phyloP scores from a whole-genome alignment of 192 early-diverging fungal genomes.

The Coemansia sp. region DNA sequence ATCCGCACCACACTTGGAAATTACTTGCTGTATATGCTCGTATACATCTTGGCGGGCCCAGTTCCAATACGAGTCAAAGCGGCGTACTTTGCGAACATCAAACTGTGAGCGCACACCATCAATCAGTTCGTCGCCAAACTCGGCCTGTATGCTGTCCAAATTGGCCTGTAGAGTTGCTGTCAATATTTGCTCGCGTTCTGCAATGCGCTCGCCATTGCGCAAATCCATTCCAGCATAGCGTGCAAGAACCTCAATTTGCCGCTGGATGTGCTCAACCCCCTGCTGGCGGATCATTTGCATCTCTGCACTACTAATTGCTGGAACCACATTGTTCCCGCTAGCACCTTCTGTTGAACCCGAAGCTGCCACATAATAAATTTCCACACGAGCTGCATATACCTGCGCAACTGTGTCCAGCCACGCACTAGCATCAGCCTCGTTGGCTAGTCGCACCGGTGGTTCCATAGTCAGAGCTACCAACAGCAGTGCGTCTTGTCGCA shows the following conservation, averaged over 20 bases:
- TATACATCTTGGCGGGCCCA: constrained; percentile 66
- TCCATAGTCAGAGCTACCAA: constrained; percentile 81
- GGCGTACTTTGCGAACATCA: constrained; percentile 76
- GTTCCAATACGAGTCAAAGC: constrained; percentile 96
- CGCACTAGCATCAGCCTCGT: constrained; percentile 12
- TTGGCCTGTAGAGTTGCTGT: constrained; percentile 65
- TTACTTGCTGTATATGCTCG: constrained; percentile 72
- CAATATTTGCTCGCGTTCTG: constrained; percentile 60
- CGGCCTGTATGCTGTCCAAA: constrained; percentile 73
- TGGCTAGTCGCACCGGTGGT: constrained; percentile 72
- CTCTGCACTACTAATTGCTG: constrained; percentile 85
- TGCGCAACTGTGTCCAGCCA: constrained; percentile 73
- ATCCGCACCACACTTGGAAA: constrained; percentile 76
- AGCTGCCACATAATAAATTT: too few species aligned
- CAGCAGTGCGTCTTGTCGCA: constrained; percentile 74
- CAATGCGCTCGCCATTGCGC: constrained; percentile 65
- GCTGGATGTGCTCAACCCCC: constrained; percentile 68
- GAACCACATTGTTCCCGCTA: too few species aligned
- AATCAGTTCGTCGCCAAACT: constrained; percentile 77
- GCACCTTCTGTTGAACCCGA: too few species aligned
- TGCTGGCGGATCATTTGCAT: constrained; percentile 76
- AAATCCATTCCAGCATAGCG: constrained; percentile 79
- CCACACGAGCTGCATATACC: too few species aligned
- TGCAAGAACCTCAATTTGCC: constrained; percentile 84
- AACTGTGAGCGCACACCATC: constrained; percentile 81